These are phyloP conservation scores for Pythium angustatum DNA, from an alignment of 352 stramenopile genomes.

Conservation along the genomic window DNA sequence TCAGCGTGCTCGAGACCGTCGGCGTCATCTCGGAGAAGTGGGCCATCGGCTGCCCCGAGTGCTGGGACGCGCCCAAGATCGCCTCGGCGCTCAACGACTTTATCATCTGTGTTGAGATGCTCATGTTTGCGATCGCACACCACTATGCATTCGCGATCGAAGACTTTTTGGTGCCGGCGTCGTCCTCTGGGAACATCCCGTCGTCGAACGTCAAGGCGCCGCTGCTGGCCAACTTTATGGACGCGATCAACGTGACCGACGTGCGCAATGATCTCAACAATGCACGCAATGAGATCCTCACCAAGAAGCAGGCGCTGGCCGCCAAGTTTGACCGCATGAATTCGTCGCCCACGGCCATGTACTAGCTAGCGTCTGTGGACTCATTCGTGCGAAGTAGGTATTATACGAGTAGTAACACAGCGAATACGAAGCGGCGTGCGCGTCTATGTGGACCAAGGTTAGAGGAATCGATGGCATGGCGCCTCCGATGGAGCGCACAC, in stretches of 20 bases:
- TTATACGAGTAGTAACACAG: too few species aligned
- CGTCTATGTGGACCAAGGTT: too few species aligned
- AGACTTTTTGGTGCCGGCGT: slow-evolving; percentile 72
- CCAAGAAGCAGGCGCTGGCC: slow-evolving; percentile 86
- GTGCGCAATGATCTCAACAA: slow-evolving; percentile 85
- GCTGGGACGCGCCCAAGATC: slow-evolving; percentile 85
- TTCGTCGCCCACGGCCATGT: slow-evolving; percentile 67
- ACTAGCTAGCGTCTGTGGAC: too few species aligned
- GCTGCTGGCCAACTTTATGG: slow-evolving; percentile 87
- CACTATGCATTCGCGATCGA: slow-evolving; percentile 93
- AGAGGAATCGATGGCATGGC: too few species aligned
- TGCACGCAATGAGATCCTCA: slow-evolving; percentile 84
- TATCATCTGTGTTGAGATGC: slow-evolving; percentile 95
- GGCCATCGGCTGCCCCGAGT: slow-evolving; percentile 82
- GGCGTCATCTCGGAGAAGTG: slow-evolving; percentile 85
- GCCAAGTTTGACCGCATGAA: slow-evolving; percentile 83
- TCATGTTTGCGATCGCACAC: slow-evolving; percentile 91
- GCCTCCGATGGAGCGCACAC: too few species aligned
- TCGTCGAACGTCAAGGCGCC: slow-evolving; percentile 84
- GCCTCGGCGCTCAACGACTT: slow-evolving; percentile 92
- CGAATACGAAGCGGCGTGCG: too few species aligned
- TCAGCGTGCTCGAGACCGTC: slow-evolving; percentile 86
- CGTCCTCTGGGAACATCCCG: slow-evolving; percentile 35
- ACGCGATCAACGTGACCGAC: slow-evolving; percentile 89
- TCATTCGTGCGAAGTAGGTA: too few species aligned